phyloP scores from a whole-genome alignment of 2,329 filamentous ascomycete species.

The Aureobasidium subglaciale region DNA sequence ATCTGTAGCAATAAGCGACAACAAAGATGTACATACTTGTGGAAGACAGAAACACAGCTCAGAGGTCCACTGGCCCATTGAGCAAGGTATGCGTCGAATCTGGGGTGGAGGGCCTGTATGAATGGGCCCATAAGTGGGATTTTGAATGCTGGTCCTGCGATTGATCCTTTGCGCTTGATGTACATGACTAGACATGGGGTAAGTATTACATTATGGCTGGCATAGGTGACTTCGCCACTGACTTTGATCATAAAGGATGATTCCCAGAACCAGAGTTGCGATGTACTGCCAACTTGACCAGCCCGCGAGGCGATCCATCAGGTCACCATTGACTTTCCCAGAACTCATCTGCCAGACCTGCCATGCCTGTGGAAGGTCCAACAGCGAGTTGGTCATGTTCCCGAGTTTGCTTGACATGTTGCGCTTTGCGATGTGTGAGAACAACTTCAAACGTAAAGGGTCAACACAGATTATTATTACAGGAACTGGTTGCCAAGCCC shows the following conservation, averaged over 20 bases:
- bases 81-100: constrained; percentile 76
- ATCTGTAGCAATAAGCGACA: no score
- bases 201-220: background rate
- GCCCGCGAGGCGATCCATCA: no score
- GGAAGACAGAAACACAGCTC: constrained; percentile 92
- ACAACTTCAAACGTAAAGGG: no score
- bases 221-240: background rate
- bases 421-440: no score
- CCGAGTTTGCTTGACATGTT: no score
- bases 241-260: constrained; percentile 6
- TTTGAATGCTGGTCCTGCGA: constrained; percentile 41
- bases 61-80: constrained; percentile 84
- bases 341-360: no score
- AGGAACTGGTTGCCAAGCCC: no score
- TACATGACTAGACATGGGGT: background rate
- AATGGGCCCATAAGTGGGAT: constrained; percentile 69
- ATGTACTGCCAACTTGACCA: background rate
- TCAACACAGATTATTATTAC: no score
- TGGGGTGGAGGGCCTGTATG: constrained; percentile 73
- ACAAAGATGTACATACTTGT: constrained; percentile 64
- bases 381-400: no score
- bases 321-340: no score
- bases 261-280: background rate
- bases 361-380: no score
- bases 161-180: constrained; percentile 32